Conservation (phyloP, 371 early-diverging fungal genomes). For the Pancytospora philotis region DNA sequence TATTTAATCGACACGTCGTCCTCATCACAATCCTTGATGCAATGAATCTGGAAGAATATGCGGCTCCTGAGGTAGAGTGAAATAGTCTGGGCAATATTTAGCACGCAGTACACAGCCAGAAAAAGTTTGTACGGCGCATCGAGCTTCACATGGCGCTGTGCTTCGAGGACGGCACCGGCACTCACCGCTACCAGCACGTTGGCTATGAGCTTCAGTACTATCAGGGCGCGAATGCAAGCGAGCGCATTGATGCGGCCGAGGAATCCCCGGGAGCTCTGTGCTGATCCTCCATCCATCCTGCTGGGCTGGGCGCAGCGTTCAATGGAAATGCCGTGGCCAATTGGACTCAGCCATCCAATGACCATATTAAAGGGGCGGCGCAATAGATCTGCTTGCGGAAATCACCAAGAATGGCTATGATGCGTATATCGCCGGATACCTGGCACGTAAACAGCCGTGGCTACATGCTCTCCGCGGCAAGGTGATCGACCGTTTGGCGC, state of each 20-base stretch:
- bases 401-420: too few species aligned
- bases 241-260: slow-evolving; percentile 44
- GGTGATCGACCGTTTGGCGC: too few species aligned
- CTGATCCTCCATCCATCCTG: slow-evolving; percentile 6
- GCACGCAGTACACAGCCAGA: slow-evolving; percentile 53
- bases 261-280: background rate
- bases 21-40: slow-evolving; percentile 58
- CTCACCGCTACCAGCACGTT: slow-evolving; percentile 44
- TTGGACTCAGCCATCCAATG: too few species aligned
- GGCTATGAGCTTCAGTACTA: slow-evolving; percentile 41
- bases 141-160: slow-evolving; percentile 45
- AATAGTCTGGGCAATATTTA: slow-evolving; percentile 46
- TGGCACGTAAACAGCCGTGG: too few species aligned
- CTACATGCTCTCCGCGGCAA: too few species aligned
- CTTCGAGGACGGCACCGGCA: slow-evolving; percentile 39
- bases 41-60: slow-evolving; percentile 51
- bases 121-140: slow-evolving; percentile 58
- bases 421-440: too few species aligned
- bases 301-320: too few species aligned
- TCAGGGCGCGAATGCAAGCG: slow-evolving; percentile 45
- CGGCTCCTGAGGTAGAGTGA: slow-evolving; percentile 55
- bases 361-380: too few species aligned
- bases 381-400: too few species aligned
- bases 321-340: too few species aligned
- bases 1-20: slow-evolving; percentile 56